Evolutionary conservation across 768 basidiomycete species (phyloP).

Genomic region (Hortiboletus flavorubellus): DNA sequence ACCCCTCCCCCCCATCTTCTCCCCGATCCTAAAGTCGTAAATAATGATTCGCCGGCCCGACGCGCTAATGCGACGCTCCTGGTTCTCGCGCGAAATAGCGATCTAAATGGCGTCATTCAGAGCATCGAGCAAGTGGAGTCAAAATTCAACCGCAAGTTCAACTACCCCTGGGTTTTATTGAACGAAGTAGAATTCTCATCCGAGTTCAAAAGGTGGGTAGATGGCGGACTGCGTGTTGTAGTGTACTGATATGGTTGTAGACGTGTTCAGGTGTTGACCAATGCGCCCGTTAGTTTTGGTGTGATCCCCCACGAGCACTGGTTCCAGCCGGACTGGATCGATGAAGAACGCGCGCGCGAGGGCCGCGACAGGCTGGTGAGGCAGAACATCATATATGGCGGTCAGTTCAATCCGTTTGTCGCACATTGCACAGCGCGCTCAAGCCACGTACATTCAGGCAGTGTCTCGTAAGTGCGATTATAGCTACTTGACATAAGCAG

Average conservation of each 20-base stretch:
- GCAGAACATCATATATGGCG: constrained; percentile 48
- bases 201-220: constrained; percentile 46
- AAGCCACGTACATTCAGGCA: constrained; percentile 31
- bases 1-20: constrained; percentile 2
- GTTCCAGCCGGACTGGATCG: constrained; percentile 72
- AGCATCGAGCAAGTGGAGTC: constrained; percentile 56
- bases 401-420: constrained; percentile 27
- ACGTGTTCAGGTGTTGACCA: constrained; percentile 36
- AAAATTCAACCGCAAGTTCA: constrained; percentile 53
- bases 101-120: constrained; percentile 41
- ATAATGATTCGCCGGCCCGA: not conserved
- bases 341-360: constrained; percentile 57
- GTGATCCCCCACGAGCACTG: constrained; percentile 59
- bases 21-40: not conserved
- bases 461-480: constrained; percentile 38
- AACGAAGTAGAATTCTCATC: constrained; percentile 58
- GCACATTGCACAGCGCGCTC: not conserved
- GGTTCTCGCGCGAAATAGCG: constrained; percentile 49
- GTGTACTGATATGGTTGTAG: constrained; percentile 25
- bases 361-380: constrained; percentile 50
- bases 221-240: not conserved
- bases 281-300: constrained; percentile 49
- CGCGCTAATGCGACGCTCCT: constrained; percentile 61
- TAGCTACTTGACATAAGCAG: not conserved
- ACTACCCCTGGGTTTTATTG: constrained; percentile 63